phyloP scores from a whole-genome alignment of 2,329 filamentous ascomycete genomes.

The Ophiocordyceps camponoti-floridani region DNA sequence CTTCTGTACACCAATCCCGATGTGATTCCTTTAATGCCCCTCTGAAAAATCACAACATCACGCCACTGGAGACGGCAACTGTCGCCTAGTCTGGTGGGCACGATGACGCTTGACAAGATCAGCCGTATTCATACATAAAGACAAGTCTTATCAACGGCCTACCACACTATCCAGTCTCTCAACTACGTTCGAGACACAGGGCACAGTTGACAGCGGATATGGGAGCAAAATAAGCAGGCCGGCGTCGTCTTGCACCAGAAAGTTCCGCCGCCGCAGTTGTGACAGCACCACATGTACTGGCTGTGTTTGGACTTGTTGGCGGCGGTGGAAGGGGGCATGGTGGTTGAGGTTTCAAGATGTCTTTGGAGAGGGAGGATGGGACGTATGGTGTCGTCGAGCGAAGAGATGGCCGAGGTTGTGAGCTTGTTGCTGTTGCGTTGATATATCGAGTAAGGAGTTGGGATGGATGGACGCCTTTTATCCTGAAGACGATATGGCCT shows the following conservation, averaged over 20 bases:
- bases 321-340: constrained; percentile 1
- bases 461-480: background rate
- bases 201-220: constrained; percentile 1
- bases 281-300: constrained; percentile 3
- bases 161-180: background rate
- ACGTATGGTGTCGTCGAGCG: background rate
- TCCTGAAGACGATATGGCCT: background rate
- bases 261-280: constrained; percentile 2
- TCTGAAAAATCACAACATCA: no score
- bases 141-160: background rate
- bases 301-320: background rate
- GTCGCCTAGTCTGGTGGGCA: no score
- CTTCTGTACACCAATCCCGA: no score
- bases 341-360: background rate
- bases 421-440: background rate
- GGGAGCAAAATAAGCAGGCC: constrained; percentile 1
- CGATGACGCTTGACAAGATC: no score
- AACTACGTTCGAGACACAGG: background rate
- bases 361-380: background rate
- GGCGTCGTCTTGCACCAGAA: constrained; percentile 3
- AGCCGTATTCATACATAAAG: no score
- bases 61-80: no score
- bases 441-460: background rate
- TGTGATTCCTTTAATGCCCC: no score
- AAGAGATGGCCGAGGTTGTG: no score